Conservation (phyloP, 2,329 filamentous ascomycete genomes). For the Grosmannia penicillata region DNA sequence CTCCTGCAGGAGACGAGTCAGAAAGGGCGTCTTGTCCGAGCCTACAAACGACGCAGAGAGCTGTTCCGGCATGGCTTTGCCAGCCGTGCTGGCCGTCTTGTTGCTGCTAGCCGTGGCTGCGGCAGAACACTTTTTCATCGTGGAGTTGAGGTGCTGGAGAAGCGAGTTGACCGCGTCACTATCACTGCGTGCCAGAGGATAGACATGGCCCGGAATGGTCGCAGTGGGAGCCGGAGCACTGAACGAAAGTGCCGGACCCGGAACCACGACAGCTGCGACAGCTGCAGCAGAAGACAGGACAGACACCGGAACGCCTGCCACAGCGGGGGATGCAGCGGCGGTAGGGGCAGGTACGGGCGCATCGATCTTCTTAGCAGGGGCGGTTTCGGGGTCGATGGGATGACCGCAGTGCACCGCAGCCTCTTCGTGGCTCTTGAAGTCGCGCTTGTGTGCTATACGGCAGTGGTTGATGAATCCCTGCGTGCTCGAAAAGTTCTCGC, state of each 20-base stretch:
- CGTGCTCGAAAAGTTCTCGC: conserved; percentile 87
- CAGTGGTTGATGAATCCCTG: conserved; percentile 99
- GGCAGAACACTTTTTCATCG: conserved; percentile 34
- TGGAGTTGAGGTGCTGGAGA: conserved; percentile 37
- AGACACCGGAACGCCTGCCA: background rate
- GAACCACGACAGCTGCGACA: background rate
- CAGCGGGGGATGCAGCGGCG: background rate
- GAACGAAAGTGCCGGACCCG: too few species aligned
- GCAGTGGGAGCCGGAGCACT: conserved; percentile 1
- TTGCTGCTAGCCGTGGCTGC: background rate
- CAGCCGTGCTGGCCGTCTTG: background rate
- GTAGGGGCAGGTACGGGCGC: background rate
- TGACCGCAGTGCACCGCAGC: conserved; percentile 81
- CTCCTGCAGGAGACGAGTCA: conserved; percentile 49
- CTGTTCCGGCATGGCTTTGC: conserved; percentile 4
- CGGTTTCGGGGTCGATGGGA: conserved; percentile 57
- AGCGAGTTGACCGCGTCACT: conserved; percentile 36
- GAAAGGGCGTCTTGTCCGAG: conserved; percentile 46
- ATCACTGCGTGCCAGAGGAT: conserved; percentile 46
- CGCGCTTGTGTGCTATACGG: conserved; percentile 82
- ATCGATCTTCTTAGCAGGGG: conserved; percentile 15
- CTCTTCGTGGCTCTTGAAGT: conserved; percentile 92
- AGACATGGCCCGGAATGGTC: conserved; percentile 36
- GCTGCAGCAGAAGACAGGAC: conserved; percentile 8
- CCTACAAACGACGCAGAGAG: conserved; percentile 26